phyloP scores from a whole-genome alignment of 23 red algal species.

The Gracilaria domingensis region DNA sequence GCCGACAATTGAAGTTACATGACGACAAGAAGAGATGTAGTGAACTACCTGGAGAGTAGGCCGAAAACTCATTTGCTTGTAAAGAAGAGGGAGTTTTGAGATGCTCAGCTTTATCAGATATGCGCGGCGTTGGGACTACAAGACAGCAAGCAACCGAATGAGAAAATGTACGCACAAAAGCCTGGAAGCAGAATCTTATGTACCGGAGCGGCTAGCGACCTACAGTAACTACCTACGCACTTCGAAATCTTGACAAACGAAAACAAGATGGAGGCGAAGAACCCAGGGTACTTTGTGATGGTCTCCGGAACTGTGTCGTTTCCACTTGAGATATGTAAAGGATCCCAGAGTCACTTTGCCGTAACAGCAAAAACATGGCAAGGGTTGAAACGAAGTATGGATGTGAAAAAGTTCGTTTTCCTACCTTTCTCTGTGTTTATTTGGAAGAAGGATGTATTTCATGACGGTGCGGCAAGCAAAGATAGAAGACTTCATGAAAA shows the following conservation, averaged over 20 bases:
- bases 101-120: neutral
- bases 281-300: no score
- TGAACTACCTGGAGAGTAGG: neutral
- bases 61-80: neutral
- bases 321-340: constrained; percentile 9
- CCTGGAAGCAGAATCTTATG: neutral
- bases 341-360: constrained; percentile 10
- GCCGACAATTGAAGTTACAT: no score
- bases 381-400: neutral
- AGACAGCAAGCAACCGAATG: neutral
- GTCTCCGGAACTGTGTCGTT: no score
- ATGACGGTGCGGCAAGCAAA: neutral
- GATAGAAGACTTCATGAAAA: neutral
- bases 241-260: neutral
- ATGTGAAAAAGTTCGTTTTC: no score
- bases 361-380: neutral
- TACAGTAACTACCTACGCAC: constrained; percentile 16
- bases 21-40: neutral
- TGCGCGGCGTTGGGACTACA: neutral
- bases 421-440: constrained; percentile 7
- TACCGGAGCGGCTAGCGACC: neutral
- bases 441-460: neutral
- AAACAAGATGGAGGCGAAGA: no score
- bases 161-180: neutral
- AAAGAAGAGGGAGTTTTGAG: neutral